Base-by-base conservation (phyloP, 306 rosid species). In the Cucumis melo region DNA sequence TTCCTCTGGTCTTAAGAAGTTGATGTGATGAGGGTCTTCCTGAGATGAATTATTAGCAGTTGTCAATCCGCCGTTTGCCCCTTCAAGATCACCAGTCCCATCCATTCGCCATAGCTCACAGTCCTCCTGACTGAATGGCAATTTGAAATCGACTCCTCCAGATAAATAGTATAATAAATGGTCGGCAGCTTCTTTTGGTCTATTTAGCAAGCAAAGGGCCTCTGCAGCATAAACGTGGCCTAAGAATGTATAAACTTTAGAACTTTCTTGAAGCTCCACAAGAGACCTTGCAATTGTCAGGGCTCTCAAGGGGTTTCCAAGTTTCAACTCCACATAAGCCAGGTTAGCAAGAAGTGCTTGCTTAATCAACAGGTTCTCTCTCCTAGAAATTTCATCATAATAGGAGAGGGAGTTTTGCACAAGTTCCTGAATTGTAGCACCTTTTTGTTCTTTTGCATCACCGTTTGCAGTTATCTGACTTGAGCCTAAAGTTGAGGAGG, bases 181-280 rank as follows among this genome's bases (percentile, higher is more conserved):
- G 61, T 88, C 90, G 60, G 91, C 86, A 63, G 98, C 99, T 80
- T 95, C 99, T 81, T 86, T 95, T 74, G 91, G 89, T 82, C 96
- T 86, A 71, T 89, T 92, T 44, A 95, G 87, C 81, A 88, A 84
- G 90, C 98, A 92, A 48, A 92, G 98, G 55, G 99, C 96, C 90
- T 95, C 99, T 24, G 99, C 97, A 1, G 98, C 92, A 89, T 87
- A 95, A 74, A 90, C 80, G 80, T 86, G 96, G 67, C 97, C 93
- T 36, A 92, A 84, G 84, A 90, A 95, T 58, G 83, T 70, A 86
- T 92, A 92, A 81, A 95, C 84, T 85, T 89, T 90, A 61, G 91
- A 89, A 83, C 99, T 87, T 81, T 90, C 99, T 16, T 96, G 96
- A 76, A 92, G 84, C 68, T 95, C 96, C 50, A 89, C 74, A 50